Percentiles rank a stretch among this genome's conserved stretches.
phyloP scores from a whole-genome alignment of 371 early-diverging fungal genomes.

The Umbelopsis sp. region DNA sequence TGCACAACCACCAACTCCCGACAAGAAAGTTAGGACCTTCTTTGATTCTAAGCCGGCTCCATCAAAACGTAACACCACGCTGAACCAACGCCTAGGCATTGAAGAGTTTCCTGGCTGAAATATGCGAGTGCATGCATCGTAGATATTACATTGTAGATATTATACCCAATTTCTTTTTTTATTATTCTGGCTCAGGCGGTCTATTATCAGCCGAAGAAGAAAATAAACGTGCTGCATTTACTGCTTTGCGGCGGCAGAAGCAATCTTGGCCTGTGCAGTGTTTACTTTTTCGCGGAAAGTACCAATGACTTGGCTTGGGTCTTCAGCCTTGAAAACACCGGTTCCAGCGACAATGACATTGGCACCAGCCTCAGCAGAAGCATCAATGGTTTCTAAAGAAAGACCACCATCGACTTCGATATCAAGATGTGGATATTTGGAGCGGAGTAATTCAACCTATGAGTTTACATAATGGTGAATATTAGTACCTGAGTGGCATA shows the following conservation, averaged over 20 bases:
- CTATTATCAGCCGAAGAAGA: not conserved
- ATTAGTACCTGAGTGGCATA: not conserved
- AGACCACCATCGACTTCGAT: slow-evolving; percentile 99
- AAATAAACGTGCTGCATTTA: not conserved
- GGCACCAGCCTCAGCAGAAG: slow-evolving; percentile 91
- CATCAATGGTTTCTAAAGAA: slow-evolving; percentile 82
- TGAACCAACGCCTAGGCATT: slow-evolving; percentile 8
- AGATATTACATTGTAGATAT: not conserved
- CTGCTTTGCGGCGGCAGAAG: slow-evolving; percentile 4
- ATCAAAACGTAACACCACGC: not conserved
- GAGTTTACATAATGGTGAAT: not conserved
- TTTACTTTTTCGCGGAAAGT: slow-evolving; percentile 70
- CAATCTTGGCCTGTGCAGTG: slow-evolving; percentile 48
- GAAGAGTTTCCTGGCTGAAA: slow-evolving; percentile 13
- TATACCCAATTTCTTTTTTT: not conserved
- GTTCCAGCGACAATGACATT: slow-evolving; percentile 99
- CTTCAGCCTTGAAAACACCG: slow-evolving; percentile 85
- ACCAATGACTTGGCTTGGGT: slow-evolving; percentile 76
- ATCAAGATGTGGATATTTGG: slow-evolving; percentile 83
- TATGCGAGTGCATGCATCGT: too few species aligned
- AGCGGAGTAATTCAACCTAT: slow-evolving; percentile 67
- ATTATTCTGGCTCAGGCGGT: not conserved
- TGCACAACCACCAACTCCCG: slow-evolving; percentile 4
- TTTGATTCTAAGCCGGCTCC: slow-evolving; percentile 1
- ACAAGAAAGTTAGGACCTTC: not conserved